Percentiles rank a stretch among this genome's conserved stretches.
Evolutionary conservation across 2,329 filamentous ascomycete genomes (phyloP).

Genomic region (Fusarium chlamydosporum): DNA sequence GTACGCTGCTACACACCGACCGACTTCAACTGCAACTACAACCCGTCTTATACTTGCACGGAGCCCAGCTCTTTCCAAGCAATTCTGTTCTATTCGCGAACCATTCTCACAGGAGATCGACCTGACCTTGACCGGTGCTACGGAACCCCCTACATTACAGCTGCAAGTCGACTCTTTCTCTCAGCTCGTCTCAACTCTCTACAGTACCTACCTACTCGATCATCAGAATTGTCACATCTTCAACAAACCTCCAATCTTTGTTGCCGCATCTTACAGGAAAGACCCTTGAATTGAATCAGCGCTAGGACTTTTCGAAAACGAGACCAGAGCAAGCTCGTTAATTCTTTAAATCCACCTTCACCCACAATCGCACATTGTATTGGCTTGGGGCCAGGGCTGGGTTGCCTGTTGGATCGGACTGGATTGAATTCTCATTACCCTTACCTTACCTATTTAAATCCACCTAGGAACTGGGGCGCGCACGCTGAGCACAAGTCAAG

Average conservation of each 20-base stretch:
- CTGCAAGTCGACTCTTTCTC: slow-evolving; percentile 25
- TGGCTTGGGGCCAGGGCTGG: slow-evolving; percentile 31
- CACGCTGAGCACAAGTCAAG: slow-evolving; percentile 37
- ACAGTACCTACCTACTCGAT: slow-evolving; percentile 13
- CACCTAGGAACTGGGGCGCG: slow-evolving; percentile 46
- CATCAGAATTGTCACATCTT: slow-evolving; percentile 25
- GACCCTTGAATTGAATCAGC: slow-evolving; percentile 29
- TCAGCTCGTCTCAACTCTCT: slow-evolving; percentile 1
- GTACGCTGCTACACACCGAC: slow-evolving; percentile 41
- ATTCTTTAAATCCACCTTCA: slow-evolving; percentile 48
- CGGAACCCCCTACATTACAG: slow-evolving; percentile 36
- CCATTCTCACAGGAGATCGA: slow-evolving; percentile 43
- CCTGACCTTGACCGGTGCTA: slow-evolving; percentile 46
- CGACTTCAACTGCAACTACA: slow-evolving; percentile 27
- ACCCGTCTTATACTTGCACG: slow-evolving; percentile 35
- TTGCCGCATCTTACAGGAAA: slow-evolving; percentile 21
- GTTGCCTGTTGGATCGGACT: slow-evolving; percentile 41
- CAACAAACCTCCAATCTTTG: slow-evolving; percentile 1
- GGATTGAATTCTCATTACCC: slow-evolving; percentile 21
- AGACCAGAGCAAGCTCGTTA: slow-evolving; percentile 30
- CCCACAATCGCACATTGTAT: slow-evolving; percentile 45
- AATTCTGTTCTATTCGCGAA: slow-evolving; percentile 28
- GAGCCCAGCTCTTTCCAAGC: slow-evolving; percentile 22
- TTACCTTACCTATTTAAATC: slow-evolving; percentile 45
- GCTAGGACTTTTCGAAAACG: slow-evolving; percentile 46